Evolutionary conservation across 108 stramenopile species (phyloP), one percentile per base, ranked within the genome.

Genomic region (Cyclotella cryptica): DNA sequence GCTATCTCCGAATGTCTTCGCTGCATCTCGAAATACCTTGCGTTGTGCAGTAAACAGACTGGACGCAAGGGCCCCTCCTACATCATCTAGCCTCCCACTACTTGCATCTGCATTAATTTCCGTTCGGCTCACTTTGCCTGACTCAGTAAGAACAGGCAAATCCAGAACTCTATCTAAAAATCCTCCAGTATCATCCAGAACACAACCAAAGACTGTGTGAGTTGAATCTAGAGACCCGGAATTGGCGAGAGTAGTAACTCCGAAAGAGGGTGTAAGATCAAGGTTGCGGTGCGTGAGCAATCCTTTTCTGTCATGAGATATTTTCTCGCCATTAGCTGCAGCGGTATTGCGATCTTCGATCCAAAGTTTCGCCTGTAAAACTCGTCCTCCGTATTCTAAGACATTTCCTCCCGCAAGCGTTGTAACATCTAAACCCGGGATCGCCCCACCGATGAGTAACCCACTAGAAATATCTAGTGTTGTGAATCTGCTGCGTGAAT

Each of bases 1-100:
- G 5, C 80, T 82, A 75, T 96, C 95, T 21, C 95, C 95, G 59
- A 94, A 83, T 0, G 81, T 77, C 68, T 93, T 92, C 69, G 95
- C 95, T 39, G 91, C 89, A 24, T 85, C 87, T 24, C 93, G 84
- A 83, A 96, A 94, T 28, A 94, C 84, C 10, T 86, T 82, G 24
- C 89, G 80, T 69, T 96, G 94, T 3, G 91, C 82, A n/a, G 86
- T 84, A 67, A 87, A 96, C 40, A 96, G 78, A 43, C 85, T 79
- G 18, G 87, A 77, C 8, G 94, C 91, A 9, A 88, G 66, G 28
- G 74, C 60, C 19, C 84, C 80, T n/a, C 74, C 83, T 5, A 63
- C 47, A 51, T 65, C 74, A 10, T 29, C 58, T 18, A 27, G 60
- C 11, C 19, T 65, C 27, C 28, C 30, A 28, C 22, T 22, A 41